phyloP scores from a whole-genome alignment of 495 filamentous ascomycete genomes.

The Cenococcum geophilum region DNA sequence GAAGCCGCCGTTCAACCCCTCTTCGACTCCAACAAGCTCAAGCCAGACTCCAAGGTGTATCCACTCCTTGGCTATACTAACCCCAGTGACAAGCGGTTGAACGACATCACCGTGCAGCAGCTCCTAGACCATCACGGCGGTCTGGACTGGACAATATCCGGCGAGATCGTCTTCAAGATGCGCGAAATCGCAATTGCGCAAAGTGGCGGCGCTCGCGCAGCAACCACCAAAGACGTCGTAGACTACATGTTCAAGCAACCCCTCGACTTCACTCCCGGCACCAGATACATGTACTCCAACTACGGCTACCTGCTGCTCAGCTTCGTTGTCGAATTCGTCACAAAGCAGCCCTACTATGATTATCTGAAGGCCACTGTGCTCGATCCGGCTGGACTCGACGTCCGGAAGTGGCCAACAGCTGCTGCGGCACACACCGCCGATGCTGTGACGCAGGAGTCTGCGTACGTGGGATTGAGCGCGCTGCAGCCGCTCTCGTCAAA shows the following conservation, averaged over 20 bases:
- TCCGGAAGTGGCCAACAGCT: constrained; percentile 11
- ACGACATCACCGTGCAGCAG: constrained; percentile 19
- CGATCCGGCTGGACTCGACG: constrained; percentile 11
- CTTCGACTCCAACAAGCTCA: constrained; percentile 13
- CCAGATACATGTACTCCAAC: constrained; percentile 18
- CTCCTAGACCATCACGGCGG: constrained; percentile 23
- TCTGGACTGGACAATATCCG: constrained; percentile 1
- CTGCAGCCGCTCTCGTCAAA: neutral
- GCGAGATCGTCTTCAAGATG: constrained; percentile 11
- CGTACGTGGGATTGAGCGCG: constrained; percentile 7
- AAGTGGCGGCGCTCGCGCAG: constrained; percentile 2
- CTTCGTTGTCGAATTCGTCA: constrained; percentile 19
- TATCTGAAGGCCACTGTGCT: constrained; percentile 15
- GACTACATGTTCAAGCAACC: constrained; percentile 8
- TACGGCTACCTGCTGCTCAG: constrained; percentile 25
- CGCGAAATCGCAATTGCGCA: constrained; percentile 4
- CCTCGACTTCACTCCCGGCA: constrained; percentile 11
- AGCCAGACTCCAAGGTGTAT: constrained; percentile 18
- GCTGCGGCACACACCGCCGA: constrained; percentile 12
- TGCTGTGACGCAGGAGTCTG: constrained; percentile 21
- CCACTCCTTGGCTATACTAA: constrained; percentile 16
- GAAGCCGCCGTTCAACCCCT: constrained; percentile 18
- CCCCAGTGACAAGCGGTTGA: constrained; percentile 15
- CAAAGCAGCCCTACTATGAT: constrained; percentile 12
- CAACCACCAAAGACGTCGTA: constrained; percentile 14